phyloP scores from a whole-genome alignment of 2,329 filamentous ascomycete species.

The Stagonosporopsis tanaceti region DNA sequence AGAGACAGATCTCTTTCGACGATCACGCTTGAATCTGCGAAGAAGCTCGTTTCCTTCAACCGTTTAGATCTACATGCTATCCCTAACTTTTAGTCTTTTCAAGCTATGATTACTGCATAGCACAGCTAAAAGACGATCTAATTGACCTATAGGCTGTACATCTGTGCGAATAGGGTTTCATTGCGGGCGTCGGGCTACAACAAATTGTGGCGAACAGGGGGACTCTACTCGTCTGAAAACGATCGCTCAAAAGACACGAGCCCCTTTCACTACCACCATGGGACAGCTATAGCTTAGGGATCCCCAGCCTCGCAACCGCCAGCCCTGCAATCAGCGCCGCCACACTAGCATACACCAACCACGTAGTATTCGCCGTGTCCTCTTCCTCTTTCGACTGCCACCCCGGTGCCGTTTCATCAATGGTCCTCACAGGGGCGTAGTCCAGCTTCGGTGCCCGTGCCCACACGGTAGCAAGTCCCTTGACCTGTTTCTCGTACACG shows the following conservation, averaged over 20 bases:
- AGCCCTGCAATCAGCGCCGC: background rate
- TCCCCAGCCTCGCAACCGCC: background rate
- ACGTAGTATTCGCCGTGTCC: background rate
- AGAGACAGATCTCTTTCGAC: too few species aligned
- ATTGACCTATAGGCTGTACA: too few species aligned
- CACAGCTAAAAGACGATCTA: too few species aligned
- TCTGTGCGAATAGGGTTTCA: too few species aligned
- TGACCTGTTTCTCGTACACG: slow-evolving; percentile 4
- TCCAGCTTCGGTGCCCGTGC: slow-evolving; percentile 22
- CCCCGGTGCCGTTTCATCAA: slow-evolving; percentile 22
- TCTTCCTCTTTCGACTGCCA: slow-evolving; percentile 14
- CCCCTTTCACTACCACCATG: background rate
- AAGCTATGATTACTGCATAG: too few species aligned
- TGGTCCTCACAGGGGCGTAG: slow-evolving; percentile 23
- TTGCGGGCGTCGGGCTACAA: too few species aligned
- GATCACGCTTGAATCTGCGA: too few species aligned
- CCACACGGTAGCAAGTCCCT: slow-evolving; percentile 8
- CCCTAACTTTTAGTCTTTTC: too few species aligned
- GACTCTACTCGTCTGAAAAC: too few species aligned
- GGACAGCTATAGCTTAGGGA: background rate
- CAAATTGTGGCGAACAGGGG: too few species aligned
- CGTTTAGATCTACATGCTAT: too few species aligned
- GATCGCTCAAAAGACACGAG: background rate
- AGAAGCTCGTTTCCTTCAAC: too few species aligned
- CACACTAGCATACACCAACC: slow-evolving; percentile 13